phyloP scores from a whole-genome alignment of 2,329 filamentous ascomycete genomes.

The Elsinoe batatas region DNA sequence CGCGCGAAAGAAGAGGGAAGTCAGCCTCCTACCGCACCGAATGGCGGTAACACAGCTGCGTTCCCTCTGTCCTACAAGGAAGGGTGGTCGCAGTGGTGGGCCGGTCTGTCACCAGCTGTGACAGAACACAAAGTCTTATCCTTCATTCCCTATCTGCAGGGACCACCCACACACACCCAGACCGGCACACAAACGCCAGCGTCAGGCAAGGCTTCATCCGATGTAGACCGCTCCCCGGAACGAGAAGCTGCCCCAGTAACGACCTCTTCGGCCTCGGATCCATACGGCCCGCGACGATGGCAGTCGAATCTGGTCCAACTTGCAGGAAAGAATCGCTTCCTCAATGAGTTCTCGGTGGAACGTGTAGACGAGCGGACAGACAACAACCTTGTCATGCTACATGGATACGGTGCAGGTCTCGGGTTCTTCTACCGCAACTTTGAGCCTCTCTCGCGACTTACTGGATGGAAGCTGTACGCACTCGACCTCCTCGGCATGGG shows the following conservation, averaged over 20 bases:
- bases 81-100: constrained; percentile 91
- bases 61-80: constrained; percentile 91
- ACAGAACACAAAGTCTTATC: constrained; percentile 85
- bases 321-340: constrained; percentile 70
- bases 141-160: constrained; percentile 70
- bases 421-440: constrained; percentile 99
- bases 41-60: constrained; percentile 20
- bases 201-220: constrained; percentile 32
- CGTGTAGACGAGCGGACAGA: constrained; percentile 67
- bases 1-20: constrained; percentile 20
- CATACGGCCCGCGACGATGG: constrained; percentile 78
- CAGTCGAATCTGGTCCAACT: constrained; percentile 74
- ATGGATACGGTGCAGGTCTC: constrained; percentile 90
- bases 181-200: constrained; percentile 46
- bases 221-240: constrained; percentile 24
- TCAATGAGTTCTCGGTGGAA: constrained; percentile 92
- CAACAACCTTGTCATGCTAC: constrained; percentile 87
- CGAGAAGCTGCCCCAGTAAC: constrained; percentile 32
- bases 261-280: constrained; percentile 51
- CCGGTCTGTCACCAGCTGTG: constrained; percentile 65
- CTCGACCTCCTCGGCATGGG: constrained; percentile 96
- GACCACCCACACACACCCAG: constrained; percentile 58
- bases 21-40: constrained; percentile 13
- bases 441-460: constrained; percentile 67
- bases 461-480: constrained; percentile 82